Percentiles rank a stretch among this genome's conserved stretches.
phyloP scores from a whole-genome alignment of 2,329 filamentous ascomycete genomes.

The Diaporthe sp. region DNA sequence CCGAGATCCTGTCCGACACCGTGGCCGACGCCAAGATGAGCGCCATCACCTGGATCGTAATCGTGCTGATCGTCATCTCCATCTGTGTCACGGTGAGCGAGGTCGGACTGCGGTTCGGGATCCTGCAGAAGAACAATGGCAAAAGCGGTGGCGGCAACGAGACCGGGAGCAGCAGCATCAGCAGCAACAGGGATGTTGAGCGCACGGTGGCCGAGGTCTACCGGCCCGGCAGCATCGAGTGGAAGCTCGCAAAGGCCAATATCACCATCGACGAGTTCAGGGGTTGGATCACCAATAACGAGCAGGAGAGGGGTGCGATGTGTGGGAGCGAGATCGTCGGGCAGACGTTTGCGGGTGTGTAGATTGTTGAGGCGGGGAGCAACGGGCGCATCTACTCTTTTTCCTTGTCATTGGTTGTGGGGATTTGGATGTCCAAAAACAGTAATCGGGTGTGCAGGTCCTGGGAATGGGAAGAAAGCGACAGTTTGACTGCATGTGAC shows the following conservation, averaged over 20 bases:
- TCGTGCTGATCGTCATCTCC: slow-evolving; percentile 90
- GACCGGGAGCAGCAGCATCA: slow-evolving; percentile 19
- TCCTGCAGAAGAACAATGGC: slow-evolving; percentile 65
- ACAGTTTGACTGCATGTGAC: slow-evolving; percentile 28
- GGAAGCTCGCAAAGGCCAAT: slow-evolving; percentile 43
- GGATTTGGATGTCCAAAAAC: neutral
- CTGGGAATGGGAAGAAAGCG: slow-evolving; percentile 9
- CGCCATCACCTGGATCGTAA: slow-evolving; percentile 97
- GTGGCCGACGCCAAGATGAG: slow-evolving; percentile 97
- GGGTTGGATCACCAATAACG: slow-evolving; percentile 46
- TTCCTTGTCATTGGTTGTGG: neutral
- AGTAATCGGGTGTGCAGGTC: neutral
- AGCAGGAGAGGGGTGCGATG: slow-evolving; percentile 47
- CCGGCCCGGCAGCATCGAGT: slow-evolving; percentile 42
- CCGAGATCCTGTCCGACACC: slow-evolving; percentile 92
- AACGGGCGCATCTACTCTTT: neutral
- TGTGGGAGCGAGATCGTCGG: slow-evolving; percentile 49
- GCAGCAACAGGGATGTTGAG: neutral
- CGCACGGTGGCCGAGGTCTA: neutral
- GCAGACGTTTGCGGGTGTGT: slow-evolving; percentile 49
- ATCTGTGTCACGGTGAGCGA: slow-evolving; percentile 94
- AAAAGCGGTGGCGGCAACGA: neutral
- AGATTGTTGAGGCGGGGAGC: neutral
- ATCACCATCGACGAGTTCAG: slow-evolving; percentile 50
- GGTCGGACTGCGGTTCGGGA: slow-evolving; percentile 87